Conservation (phyloP, 495 filamentous ascomycete genomes). For the Aspergillus campestris region DNA sequence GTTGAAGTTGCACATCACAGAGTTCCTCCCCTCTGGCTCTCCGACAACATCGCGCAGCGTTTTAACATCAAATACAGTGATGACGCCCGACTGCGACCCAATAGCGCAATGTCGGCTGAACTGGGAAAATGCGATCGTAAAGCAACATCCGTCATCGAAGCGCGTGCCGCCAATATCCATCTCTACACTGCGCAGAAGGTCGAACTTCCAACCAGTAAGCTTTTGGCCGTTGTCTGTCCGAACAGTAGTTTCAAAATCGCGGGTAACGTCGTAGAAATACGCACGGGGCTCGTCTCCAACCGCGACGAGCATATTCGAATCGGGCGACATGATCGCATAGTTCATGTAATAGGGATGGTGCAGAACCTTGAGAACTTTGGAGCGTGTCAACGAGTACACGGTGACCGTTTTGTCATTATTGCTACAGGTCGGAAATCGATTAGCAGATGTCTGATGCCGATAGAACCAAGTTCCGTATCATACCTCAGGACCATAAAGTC, state of each 20-base stretch:
- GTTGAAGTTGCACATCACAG: conserved; percentile 38
- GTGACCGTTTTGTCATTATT: conserved; percentile 89
- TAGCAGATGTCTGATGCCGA: not conserved
- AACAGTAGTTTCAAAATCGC: conserved; percentile 33
- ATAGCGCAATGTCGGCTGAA: conserved; percentile 60
- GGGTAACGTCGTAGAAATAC: conserved; percentile 61
- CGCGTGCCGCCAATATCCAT: conserved; percentile 26
- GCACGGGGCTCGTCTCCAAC: conserved; percentile 78
- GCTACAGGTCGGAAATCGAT: conserved; percentile 21
- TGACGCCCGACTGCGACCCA: conserved; percentile 62
- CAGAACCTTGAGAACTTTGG: conserved; percentile 55
- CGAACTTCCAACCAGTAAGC: conserved; percentile 33
- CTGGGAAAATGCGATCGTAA: conserved; percentile 64
- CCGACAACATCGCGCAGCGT: conserved; percentile 31
- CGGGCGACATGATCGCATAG: conserved; percentile 83
- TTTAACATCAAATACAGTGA: conserved; percentile 57
- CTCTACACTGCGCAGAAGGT: conserved; percentile 25
- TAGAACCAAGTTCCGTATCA: not conserved
- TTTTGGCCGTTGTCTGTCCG: conserved; percentile 34
- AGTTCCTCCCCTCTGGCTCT: conserved; percentile 27
- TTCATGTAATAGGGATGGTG: conserved; percentile 77
- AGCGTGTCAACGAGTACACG: conserved; percentile 61
- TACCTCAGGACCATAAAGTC: conserved; percentile 59
- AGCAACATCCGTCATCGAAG: conserved; percentile 44
- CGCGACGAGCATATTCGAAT: conserved; percentile 69